Conservation (phyloP, 2,329 filamentous ascomycete species). For the Cladosporium sp. region DNA sequence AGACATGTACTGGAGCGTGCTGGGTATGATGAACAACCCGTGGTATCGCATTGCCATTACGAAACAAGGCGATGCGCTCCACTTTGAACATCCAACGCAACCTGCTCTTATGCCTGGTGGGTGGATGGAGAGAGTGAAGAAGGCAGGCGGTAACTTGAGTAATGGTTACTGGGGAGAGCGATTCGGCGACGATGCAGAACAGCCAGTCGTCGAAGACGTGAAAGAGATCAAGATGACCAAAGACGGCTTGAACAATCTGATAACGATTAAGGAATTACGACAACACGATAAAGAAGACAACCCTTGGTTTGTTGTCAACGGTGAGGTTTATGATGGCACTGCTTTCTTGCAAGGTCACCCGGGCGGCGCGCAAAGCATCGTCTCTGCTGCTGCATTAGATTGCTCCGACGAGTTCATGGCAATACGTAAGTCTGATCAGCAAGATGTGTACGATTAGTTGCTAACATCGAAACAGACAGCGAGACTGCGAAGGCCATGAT, state of each 20-base stretch:
- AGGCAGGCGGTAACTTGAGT: slow-evolving; percentile 72
- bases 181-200: slow-evolving; percentile 51
- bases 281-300: slow-evolving; percentile 63
- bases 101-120: slow-evolving; percentile 75
- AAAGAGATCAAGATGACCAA: slow-evolving; percentile 78
- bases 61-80: slow-evolving; percentile 62
- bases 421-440: slow-evolving; percentile 66
- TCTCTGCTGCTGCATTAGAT: slow-evolving; percentile 78
- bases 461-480: slow-evolving; percentile 59
- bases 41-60: slow-evolving; percentile 84
- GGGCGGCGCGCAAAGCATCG: slow-evolving; percentile 81
- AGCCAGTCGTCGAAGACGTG: slow-evolving; percentile 49
- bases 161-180: slow-evolving; percentile 86
- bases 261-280: slow-evolving; percentile 71
- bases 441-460: background rate
- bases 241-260: slow-evolving; percentile 60
- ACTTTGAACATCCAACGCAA: slow-evolving; percentile 87
- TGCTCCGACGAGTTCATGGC: slow-evolving; percentile 85
- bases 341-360: slow-evolving; percentile 78
- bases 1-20: slow-evolving; percentile 94
- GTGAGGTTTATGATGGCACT: slow-evolving; percentile 86
- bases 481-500: slow-evolving; percentile 93
- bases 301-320: slow-evolving; percentile 87
- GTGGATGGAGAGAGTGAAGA: slow-evolving; percentile 93
- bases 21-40: slow-evolving; percentile 98